Evolutionary conservation across 208 protist genomes (phyloP).

Genomic region (Trypanosoma melophagium): DNA sequence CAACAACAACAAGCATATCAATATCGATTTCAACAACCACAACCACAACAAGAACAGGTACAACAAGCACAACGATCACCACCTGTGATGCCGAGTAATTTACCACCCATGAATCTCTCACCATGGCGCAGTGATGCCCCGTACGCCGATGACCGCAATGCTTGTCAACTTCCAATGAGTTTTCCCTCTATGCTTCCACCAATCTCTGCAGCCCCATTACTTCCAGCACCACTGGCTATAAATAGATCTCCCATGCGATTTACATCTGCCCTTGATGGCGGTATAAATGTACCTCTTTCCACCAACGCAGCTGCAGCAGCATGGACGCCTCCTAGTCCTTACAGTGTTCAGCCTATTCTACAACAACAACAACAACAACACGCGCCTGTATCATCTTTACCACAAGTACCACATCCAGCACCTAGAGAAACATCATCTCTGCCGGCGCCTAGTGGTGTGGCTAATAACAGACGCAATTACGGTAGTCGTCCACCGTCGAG

Average conservation of each 20-base stretch:
- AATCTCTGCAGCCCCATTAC: not conserved
- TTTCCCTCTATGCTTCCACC: conserved; percentile 15
- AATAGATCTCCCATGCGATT: conserved; percentile 12
- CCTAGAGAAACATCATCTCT: not conserved
- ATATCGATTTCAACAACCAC: conserved; percentile 21
- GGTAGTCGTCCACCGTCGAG: not conserved
- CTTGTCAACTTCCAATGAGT: not conserved
- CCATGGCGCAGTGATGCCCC: not conserved
- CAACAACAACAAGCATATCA: conserved; percentile 14
- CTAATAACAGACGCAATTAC: not conserved
- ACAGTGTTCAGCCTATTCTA: not conserved
- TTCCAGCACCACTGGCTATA: not conserved
- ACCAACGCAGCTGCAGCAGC: too few species aligned
- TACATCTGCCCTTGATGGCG: not conserved
- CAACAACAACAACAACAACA: not conserved
- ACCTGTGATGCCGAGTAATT: not conserved
- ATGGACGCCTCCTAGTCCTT: not conserved
- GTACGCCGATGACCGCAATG: not conserved
- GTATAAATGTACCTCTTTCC: not conserved
- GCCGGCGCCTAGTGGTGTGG: not conserved
- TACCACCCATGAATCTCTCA: not conserved
- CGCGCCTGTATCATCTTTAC: too few species aligned
- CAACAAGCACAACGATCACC: not conserved
- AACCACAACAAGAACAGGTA: conserved; percentile 19
- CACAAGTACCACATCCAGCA: too few species aligned